Percentiles rank a stretch among this genome's conserved stretches.
These are phyloP conservation scores for Dentipellis fragilis DNA, from an alignment of 768 basidiomycete species.

Conservation along the genomic window DNA sequence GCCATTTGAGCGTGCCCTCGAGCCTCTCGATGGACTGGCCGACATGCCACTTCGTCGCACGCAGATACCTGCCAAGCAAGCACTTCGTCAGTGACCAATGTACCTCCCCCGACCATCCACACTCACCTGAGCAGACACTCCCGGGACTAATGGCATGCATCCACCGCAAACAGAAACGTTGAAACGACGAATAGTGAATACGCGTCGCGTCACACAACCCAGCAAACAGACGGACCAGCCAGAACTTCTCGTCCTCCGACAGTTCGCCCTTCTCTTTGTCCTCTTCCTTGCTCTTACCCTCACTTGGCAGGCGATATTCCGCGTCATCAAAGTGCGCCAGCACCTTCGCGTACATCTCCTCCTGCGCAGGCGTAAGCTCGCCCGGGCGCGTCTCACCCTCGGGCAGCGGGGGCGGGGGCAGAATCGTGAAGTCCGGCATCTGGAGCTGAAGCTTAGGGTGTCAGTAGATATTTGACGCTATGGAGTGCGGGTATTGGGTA, in stretches of 20 bases:
- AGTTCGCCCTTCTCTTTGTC: conserved; percentile 27
- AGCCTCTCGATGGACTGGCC: conserved; percentile 51
- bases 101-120: not conserved
- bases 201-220: not conserved
- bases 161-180: no score
- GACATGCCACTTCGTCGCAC: conserved; percentile 68
- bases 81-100: not conserved
- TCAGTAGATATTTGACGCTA: no score
- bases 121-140: conserved; percentile 62
- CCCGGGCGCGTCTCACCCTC: conserved; percentile 1
- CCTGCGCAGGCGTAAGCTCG: conserved; percentile 33
- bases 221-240: conserved; percentile 40
- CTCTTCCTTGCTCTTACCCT: conserved; percentile 21
- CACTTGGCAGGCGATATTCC: conserved; percentile 42
- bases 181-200: not conserved
- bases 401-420: conserved; percentile 2
- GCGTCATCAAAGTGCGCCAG: conserved; percentile 47
- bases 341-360: conserved; percentile 41
- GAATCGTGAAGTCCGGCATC: conserved; percentile 5
- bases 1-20: conserved; percentile 69
- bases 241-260: conserved; percentile 63
- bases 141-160: conserved; percentile 39
- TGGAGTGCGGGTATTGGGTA: not conserved
- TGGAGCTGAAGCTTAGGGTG: no score
- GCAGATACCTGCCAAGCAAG: conserved; percentile 43